A percentile compares a stretch with the other conserved stretches of the same genome.
Evolutionary conservation across 768 basidiomycete species (phyloP).

Genomic region (Boletus rubropictus): DNA sequence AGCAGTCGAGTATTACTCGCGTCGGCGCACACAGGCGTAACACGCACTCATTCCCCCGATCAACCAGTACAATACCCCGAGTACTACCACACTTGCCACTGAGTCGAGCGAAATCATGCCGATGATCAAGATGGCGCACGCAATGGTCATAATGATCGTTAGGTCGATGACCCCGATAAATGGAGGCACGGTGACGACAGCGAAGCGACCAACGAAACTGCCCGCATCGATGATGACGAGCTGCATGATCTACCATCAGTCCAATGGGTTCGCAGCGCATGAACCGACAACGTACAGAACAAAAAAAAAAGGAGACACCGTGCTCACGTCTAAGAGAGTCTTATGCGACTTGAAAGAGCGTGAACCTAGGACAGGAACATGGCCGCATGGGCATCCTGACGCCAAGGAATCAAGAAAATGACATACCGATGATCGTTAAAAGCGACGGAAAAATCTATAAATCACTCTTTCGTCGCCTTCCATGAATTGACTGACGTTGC

Average conservation of each 20-base stretch:
- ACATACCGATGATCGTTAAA: constrained; percentile 19
- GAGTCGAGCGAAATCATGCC: constrained; percentile 40
- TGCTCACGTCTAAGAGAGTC: constrained; percentile 48
- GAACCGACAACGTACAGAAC: constrained; percentile 35
- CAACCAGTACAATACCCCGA: constrained; percentile 44
- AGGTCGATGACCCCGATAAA: constrained; percentile 42
- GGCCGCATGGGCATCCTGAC: not conserved
- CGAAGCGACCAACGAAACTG: constrained; percentile 42
- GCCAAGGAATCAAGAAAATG: not conserved
- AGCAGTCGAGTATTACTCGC: not conserved
- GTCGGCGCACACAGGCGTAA: not conserved
- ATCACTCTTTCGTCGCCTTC: constrained; percentile 20
- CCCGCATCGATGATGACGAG: constrained; percentile 50
- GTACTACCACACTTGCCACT: constrained; percentile 34
- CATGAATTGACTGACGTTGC: constrained; percentile 7
- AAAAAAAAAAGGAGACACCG: constrained; percentile 44
- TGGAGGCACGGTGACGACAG: constrained; percentile 37
- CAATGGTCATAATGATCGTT: constrained; percentile 31
- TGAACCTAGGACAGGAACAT: constrained; percentile 11
- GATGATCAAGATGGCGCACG: constrained; percentile 38
- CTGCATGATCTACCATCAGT: constrained; percentile 22
- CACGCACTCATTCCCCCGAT: constrained; percentile 42
- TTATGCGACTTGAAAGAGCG: constrained; percentile 34
- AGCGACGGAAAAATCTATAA: constrained; percentile 22
- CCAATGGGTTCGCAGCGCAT: not conserved